Conservation (phyloP, 441 rosid species). For the Pelargonium fulgidum region DNA sequence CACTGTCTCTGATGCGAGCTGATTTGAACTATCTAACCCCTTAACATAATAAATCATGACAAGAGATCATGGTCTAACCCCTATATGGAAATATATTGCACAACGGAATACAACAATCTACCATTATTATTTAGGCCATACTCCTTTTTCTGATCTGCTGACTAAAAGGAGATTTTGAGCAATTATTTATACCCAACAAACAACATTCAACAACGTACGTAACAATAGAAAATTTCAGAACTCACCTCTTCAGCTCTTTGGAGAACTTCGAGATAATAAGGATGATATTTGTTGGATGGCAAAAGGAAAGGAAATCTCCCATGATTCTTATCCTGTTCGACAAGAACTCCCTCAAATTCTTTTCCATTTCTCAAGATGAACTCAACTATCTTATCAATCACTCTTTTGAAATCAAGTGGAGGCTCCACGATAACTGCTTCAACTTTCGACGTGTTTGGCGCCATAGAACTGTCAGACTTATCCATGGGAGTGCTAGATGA, state of each 20-base stretch:
- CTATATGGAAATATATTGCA: too few relatives aligned
- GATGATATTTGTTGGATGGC: constrained; percentile 56
- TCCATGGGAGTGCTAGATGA: constrained; percentile 27
- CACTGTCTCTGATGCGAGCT: too few relatives aligned
- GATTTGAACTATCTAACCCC: too few relatives aligned
- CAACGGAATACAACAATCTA: neutral
- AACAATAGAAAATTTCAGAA: neutral
- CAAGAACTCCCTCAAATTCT: constrained; percentile 72
- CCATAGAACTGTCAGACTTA: constrained; percentile 33
- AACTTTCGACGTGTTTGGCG: constrained; percentile 31
- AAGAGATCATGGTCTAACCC: too few relatives aligned
- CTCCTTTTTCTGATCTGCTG: too few relatives aligned
- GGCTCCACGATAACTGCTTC: constrained; percentile 66
- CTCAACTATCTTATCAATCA: constrained; percentile 83
- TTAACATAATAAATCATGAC: too few relatives aligned
- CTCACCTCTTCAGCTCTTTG: constrained; percentile 67
- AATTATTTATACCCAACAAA: neutral
- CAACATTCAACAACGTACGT: neutral
- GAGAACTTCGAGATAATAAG: constrained; percentile 60
- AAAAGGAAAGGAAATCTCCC: constrained; percentile 87
- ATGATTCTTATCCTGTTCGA: constrained; percentile 66
- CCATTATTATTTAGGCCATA: neutral
- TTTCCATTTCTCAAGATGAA: constrained; percentile 77
- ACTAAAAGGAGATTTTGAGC: neutral
- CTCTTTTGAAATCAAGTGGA: constrained; percentile 75